A percentile compares a stretch with the other conserved stretches of the same genome.
Conservation (phyloP, 768 basidiomycete species). For the Xerocomellus dryophilus region DNA sequence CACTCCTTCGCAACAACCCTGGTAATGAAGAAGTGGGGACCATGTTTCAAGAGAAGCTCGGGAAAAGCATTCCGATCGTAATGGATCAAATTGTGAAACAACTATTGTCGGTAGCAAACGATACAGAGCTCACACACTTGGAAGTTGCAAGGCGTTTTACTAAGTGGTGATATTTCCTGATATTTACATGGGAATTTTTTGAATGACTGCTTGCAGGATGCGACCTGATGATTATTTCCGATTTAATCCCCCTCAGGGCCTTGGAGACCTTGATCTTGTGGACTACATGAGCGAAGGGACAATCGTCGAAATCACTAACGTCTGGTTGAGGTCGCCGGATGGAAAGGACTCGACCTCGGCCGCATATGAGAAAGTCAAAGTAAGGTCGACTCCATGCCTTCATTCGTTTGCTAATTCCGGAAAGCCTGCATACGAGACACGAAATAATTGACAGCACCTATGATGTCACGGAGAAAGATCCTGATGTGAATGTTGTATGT, state of each 20-base stretch:
- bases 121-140: background rate
- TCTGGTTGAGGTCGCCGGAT: background rate
- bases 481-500: too few species aligned
- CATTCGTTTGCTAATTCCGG: background rate
- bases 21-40: background rate
- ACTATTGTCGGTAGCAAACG: background rate
- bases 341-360: background rate
- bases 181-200: background rate
- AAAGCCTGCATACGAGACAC: background rate
- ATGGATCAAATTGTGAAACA: background rate
- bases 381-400: background rate
- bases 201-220: background rate
- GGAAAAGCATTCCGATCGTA: background rate
- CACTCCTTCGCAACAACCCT: background rate
- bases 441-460: background rate
- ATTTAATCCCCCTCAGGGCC: background rate
- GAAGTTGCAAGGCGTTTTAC: background rate
- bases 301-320: background rate
- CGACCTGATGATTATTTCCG: background rate
- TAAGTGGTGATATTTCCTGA: background rate
- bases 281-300: background rate
- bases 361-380: background rate
- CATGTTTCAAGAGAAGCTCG: background rate
- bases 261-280: background rate
- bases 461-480: too few species aligned